Conservation (phyloP, 179 eudicot species). For the Beta macrorhiza region DNA sequence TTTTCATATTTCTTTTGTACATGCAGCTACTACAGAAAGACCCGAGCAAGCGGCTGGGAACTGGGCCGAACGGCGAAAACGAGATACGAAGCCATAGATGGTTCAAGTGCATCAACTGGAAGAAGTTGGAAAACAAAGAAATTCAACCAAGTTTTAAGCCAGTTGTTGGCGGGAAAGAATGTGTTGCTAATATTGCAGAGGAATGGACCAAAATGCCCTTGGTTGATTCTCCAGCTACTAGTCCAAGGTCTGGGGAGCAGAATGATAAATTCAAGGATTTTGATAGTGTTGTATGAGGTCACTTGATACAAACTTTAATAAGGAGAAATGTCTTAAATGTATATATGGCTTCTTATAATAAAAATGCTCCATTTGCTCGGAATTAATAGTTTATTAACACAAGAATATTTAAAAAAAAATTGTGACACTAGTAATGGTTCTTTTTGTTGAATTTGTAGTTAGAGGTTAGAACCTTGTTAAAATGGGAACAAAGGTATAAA, state of each 20-base stretch:
- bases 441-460: too few relatives aligned
- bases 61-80: slow-evolving; percentile 50
- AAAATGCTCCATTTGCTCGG: neutral
- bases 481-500: too few relatives aligned
- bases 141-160: slow-evolving; percentile 66
- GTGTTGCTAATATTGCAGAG: slow-evolving; percentile 59
- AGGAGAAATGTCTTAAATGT: neutral
- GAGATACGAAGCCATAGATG: slow-evolving; percentile 66
- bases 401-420: too few relatives aligned
- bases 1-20: neutral
- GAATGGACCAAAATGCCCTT: slow-evolving; percentile 63
- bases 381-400: too few relatives aligned
- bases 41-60: slow-evolving; percentile 63
- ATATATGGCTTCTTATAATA: too few relatives aligned
- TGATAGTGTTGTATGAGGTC: slow-evolving; percentile 33
- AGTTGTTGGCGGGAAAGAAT: slow-evolving; percentile 52
- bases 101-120: slow-evolving; percentile 77
- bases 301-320: neutral
- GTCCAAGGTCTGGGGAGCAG: slow-evolving; percentile 37
- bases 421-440: too few relatives aligned
- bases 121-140: slow-evolving; percentile 59
- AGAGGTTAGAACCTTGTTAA: too few relatives aligned
- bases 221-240: slow-evolving; percentile 61
- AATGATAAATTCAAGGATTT: slow-evolving; percentile 47
- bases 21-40: slow-evolving; percentile 61